Percentiles rank a stretch among this genome's conserved stretches.
Conservation (phyloP, 148 eudicot species). For the Cornus controversa region DNA sequence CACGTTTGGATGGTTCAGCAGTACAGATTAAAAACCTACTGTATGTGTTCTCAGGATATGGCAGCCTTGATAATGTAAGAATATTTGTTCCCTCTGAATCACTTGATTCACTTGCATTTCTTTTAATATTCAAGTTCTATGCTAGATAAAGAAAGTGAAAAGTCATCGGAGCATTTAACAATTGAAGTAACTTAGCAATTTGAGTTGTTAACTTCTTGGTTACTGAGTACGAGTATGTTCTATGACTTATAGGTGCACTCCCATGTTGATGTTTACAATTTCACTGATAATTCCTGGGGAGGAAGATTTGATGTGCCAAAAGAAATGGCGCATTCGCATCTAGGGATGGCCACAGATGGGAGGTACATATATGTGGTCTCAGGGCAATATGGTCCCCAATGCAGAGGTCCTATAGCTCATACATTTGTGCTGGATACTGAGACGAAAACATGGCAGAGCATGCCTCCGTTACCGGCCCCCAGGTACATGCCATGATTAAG, state of each 20-base stretch:
- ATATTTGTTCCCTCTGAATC: neutral
- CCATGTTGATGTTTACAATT: slow-evolving; percentile 44
- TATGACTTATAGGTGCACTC: slow-evolving; percentile 23
- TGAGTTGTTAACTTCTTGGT: neutral
- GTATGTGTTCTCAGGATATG: slow-evolving; percentile 43
- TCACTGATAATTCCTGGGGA: slow-evolving; percentile 32
- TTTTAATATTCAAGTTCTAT: neutral
- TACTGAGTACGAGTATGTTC: neutral
- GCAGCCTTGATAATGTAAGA: slow-evolving; percentile 34
- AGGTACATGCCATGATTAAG: slow-evolving; percentile 22
- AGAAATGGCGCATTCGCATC: slow-evolving; percentile 48
- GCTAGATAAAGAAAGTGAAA: no score
- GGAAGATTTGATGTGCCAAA: slow-evolving; percentile 36
- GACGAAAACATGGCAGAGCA: slow-evolving; percentile 28
- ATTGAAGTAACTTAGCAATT: neutral
- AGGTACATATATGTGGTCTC: slow-evolving; percentile 40
- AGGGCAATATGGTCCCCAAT: slow-evolving; percentile 49
- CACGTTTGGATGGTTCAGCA: slow-evolving; percentile 43
- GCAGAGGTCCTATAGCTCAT: slow-evolving; percentile 27
- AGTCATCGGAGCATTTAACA: neutral
- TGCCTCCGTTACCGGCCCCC: slow-evolving; percentile 42
- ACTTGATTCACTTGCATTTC: neutral
- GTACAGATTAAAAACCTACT: slow-evolving; percentile 38
- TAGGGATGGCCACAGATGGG: slow-evolving; percentile 47
- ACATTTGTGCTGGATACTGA: slow-evolving; percentile 40